A percentile compares a stretch with the other conserved stretches of the same genome.
Conservation (phyloP, 2,329 filamentous ascomycete genomes). For the Cadophora sp. region DNA sequence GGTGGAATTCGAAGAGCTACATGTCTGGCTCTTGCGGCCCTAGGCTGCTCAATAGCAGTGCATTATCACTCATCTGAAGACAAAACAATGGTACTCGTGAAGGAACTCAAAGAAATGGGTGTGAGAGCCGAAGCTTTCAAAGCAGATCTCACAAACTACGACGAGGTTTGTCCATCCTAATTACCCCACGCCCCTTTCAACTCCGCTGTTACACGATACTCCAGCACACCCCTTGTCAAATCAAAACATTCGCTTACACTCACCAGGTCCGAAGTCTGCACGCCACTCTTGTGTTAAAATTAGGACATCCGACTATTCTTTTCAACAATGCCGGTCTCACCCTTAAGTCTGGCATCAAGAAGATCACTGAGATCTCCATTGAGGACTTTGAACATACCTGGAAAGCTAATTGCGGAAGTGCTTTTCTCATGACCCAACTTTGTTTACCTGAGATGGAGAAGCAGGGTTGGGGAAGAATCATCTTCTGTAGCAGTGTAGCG, state of each 20-base stretch:
- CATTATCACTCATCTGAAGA: slow-evolving; percentile 50
- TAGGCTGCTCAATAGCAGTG: slow-evolving; percentile 52
- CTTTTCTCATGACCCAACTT: slow-evolving; percentile 38
- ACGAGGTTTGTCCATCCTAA: slow-evolving; percentile 30
- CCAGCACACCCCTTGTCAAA: neutral
- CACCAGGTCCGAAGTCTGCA: slow-evolving; percentile 29
- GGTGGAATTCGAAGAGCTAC: slow-evolving; percentile 54
- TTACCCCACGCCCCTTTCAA: slow-evolving; percentile 18
- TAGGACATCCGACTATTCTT: slow-evolving; percentile 35
- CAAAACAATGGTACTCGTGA: slow-evolving; percentile 37
- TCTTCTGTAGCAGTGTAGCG: slow-evolving; percentile 37
- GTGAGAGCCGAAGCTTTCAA: slow-evolving; percentile 46
- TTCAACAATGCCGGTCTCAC: slow-evolving; percentile 39
- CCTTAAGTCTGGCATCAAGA: slow-evolving; percentile 27
- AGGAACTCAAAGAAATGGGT: slow-evolving; percentile 42
- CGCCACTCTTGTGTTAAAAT: slow-evolving; percentile 10
- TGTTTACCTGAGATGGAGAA: slow-evolving; percentile 47
- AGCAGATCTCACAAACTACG: slow-evolving; percentile 48
- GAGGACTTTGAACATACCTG: slow-evolving; percentile 39
- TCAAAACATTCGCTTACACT: neutral
- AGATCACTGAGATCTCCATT: slow-evolving; percentile 35
- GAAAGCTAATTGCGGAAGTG: slow-evolving; percentile 36
- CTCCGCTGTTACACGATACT: neutral
- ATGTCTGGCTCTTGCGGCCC: slow-evolving; percentile 47
- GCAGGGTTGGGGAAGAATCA: slow-evolving; percentile 45